A percentile compares a stretch with the other conserved stretches of the same genome.
Evolutionary conservation across 108 stramenopile species (phyloP).

Genomic region (Poteriospumella lacustris): DNA sequence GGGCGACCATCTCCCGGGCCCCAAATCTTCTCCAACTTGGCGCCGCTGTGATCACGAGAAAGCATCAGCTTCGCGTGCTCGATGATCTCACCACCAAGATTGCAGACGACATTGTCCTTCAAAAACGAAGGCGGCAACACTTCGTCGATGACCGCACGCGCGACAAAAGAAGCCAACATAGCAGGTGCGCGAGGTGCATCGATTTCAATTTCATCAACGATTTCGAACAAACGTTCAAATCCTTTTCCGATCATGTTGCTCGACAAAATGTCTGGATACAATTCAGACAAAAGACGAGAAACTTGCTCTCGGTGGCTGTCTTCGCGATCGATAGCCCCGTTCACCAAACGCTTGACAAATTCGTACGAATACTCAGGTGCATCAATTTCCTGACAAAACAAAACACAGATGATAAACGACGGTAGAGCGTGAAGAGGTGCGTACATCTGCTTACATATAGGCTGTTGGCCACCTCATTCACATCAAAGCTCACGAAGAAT

Average conservation of each 20-base stretch:
- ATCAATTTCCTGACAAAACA: slow-evolving; percentile 54
- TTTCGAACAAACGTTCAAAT: slow-evolving; percentile 74
- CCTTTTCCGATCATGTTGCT: slow-evolving; percentile 70
- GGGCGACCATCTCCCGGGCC: slow-evolving; percentile 91
- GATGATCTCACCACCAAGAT: slow-evolving; percentile 63
- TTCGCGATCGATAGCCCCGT: slow-evolving; percentile 67
- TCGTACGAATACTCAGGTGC: slow-evolving; percentile 68
- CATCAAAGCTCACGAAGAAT: slow-evolving; percentile 70
- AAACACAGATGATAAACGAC: neutral
- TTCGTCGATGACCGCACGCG: slow-evolving; percentile 89
- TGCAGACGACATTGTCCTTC: slow-evolving; percentile 72
- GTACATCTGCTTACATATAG: slow-evolving; percentile 19
- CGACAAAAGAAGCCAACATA: slow-evolving; percentile 76
- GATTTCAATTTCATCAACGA: slow-evolving; percentile 71
- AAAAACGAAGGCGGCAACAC: slow-evolving; percentile 86
- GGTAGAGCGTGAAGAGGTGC: neutral
- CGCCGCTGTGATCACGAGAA: slow-evolving; percentile 77
- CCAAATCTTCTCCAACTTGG: slow-evolving; percentile 84
- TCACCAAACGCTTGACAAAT: slow-evolving; percentile 70
- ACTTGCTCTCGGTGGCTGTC: slow-evolving; percentile 77
- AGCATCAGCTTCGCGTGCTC: slow-evolving; percentile 74
- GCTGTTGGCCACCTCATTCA: slow-evolving; percentile 67
- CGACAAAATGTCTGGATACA: slow-evolving; percentile 70
- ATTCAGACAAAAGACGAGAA: slow-evolving; percentile 67
- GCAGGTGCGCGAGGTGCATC: slow-evolving; percentile 76